These are phyloP conservation scores for Galerina sulciceps DNA, from an alignment of 768 basidiomycete genomes.

Conservation along the genomic window DNA sequence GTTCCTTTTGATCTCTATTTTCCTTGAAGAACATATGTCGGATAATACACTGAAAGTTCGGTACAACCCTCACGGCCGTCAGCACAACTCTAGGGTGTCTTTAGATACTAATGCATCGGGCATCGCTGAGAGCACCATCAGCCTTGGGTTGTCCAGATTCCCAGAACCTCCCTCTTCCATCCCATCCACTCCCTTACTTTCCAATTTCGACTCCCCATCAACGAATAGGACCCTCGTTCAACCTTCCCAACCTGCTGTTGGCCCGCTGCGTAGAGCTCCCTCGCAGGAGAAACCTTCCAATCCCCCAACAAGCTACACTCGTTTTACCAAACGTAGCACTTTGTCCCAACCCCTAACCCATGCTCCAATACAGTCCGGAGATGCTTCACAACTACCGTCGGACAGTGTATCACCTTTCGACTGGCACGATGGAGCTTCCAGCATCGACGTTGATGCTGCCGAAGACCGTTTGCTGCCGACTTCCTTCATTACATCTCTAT, in stretches of 20 bases:
- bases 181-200: slow-evolving; percentile 43
- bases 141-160: slow-evolving; percentile 55
- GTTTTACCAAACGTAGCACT: slow-evolving; percentile 10
- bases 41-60: slow-evolving; percentile 6
- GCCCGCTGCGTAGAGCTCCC: slow-evolving; percentile 15
- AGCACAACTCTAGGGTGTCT: slow-evolving; percentile 44
- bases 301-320: slow-evolving; percentile 13
- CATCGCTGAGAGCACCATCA: slow-evolving; percentile 60
- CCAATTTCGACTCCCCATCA: slow-evolving; percentile 32
- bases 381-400: slow-evolving; percentile 16
- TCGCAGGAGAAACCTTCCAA: slow-evolving; percentile 11
- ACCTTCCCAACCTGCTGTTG: slow-evolving; percentile 27
- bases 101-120: slow-evolving; percentile 59
- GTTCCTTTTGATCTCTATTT: neutral
- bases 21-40: slow-evolving; percentile 15
- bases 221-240: slow-evolving; percentile 25
- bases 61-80: slow-evolving; percentile 10
- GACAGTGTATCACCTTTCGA: slow-evolving; percentile 45
- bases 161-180: slow-evolving; percentile 55
- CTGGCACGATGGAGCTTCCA: slow-evolving; percentile 67
- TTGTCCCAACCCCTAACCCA: slow-evolving; percentile 6
- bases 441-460: slow-evolving; percentile 56
- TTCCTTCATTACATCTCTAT: slow-evolving; percentile 61
- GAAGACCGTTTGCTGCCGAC: slow-evolving; percentile 64
- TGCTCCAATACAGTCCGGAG: neutral